Conservation (phyloP, 768 basidiomycete genomes). For the Phlegmacium glaucopus region DNA sequence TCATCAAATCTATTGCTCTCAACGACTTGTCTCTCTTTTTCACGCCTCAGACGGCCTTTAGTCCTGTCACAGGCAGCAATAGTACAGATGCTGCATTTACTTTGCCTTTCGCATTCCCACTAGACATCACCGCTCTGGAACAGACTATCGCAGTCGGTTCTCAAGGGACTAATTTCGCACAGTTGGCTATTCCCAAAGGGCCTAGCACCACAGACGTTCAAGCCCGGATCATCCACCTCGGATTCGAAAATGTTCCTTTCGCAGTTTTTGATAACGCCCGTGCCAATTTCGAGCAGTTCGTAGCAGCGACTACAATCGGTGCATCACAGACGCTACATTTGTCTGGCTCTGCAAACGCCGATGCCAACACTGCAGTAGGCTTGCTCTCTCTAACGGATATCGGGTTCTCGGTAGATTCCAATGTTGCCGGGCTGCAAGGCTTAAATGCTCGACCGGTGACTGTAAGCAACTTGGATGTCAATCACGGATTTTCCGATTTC, state of each 20-base stretch:
- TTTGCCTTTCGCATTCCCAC: slow-evolving; percentile 66
- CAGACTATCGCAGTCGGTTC: slow-evolving; percentile 55
- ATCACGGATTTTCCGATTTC: slow-evolving; percentile 61
- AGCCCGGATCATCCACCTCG: slow-evolving; percentile 55
- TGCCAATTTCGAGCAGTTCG: slow-evolving; percentile 53
- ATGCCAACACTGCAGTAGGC: slow-evolving; percentile 65
- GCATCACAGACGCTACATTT: slow-evolving; percentile 43
- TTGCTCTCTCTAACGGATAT: slow-evolving; percentile 55
- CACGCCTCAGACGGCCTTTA: slow-evolving; percentile 52
- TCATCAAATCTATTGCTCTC: slow-evolving; percentile 64
- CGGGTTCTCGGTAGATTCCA: slow-evolving; percentile 53
- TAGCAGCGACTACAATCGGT: slow-evolving; percentile 57
- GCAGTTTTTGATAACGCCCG: slow-evolving; percentile 47
- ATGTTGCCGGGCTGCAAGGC: slow-evolving; percentile 63
- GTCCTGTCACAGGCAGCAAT: slow-evolving; percentile 54
- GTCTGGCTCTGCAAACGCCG: slow-evolving; percentile 52
- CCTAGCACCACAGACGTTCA: slow-evolving; percentile 60
- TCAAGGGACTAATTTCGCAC: slow-evolving; percentile 53
- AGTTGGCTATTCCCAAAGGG: slow-evolving; percentile 54
- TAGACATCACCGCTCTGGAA: slow-evolving; percentile 61
- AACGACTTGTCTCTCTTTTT: slow-evolving; percentile 60
- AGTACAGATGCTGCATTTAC: slow-evolving; percentile 61
- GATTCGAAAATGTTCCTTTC: slow-evolving; percentile 59
- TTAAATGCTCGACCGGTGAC: slow-evolving; percentile 54
- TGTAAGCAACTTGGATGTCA: slow-evolving; percentile 59